Evolutionary conservation across 1,284 basidiomycete species (phyloP), one percentile per base, ranked within the genome.

Genomic region (Ganoderma lingzhi): DNA sequence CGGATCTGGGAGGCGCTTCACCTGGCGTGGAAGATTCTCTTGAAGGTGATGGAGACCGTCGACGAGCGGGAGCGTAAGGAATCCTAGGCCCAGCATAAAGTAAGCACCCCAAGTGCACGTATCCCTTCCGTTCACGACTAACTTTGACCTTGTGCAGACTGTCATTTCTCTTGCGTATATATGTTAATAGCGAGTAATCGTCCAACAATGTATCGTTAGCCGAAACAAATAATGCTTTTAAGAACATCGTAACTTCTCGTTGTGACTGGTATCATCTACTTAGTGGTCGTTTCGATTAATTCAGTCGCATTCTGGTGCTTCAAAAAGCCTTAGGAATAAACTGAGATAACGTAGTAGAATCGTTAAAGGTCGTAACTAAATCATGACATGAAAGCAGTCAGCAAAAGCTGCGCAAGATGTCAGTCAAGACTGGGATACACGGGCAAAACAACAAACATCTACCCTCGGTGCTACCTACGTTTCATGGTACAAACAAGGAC

Each of bases 1-100:
- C 39, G 42, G 9, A 39, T 75, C 61, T 76, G 74, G 75, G 63
- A 67, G 1, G 63, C 65, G 3, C 28, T 77, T 19, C 30, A 69
- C 9, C 55, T 64, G 48, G 68, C 74, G n/a, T 74, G 74, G 72
- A n/a, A 62, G 19, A 58, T 60, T n/a, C 41, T 74, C 19, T 48
- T 68, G 14, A 23, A 61, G 19, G 72, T 69, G 6, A 66, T 73
- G 65, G 67, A 69, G n/a, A 44, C 59, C 32, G 51, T 51, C 2
- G 73, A 64, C 28, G 41, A 28, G 15, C 37, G 55, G 14, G 59
- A 28, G 6, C 23, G 30, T 51, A 10, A 56, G 48, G 48, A 51
- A 5, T 12, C 23, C 3, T 28, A 51, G 23, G 48, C 10, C 23
- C 23, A 10, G 6, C 3, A 28, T 51, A 51, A 51, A 51, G 53